A percentile compares a stretch with the other conserved stretches of the same genome.
Evolutionary conservation across 2,329 filamentous ascomycete species (phyloP).

Genomic region (Botryotinia narcissicola): DNA sequence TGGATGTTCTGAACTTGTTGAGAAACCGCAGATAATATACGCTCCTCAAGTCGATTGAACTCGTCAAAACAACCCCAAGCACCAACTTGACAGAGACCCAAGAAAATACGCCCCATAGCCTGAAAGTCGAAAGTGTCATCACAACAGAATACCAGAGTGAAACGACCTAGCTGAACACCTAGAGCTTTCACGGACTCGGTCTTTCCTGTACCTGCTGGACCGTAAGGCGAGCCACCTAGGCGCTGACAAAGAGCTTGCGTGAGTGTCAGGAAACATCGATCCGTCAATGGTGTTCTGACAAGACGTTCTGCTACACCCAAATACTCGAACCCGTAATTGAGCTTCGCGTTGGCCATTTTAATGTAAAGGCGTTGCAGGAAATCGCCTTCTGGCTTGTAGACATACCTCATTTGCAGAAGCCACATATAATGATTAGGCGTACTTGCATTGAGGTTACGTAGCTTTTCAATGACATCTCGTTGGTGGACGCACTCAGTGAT

Average conservation of each 20-base stretch:
- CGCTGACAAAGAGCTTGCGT: constrained; percentile 94
- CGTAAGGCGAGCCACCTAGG: constrained; percentile 94
- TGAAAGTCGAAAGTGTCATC: constrained; percentile 99
- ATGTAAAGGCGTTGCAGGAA: constrained; percentile 79
- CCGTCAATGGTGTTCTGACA: constrained; percentile 92
- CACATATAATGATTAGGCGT: constrained; percentile 82
- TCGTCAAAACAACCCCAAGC: constrained; percentile 99
- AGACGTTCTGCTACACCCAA: constrained; percentile 94
- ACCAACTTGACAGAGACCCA: constrained; percentile 97
- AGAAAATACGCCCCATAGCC: constrained; percentile 98
- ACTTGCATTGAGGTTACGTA: constrained; percentile 71
- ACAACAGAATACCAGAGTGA: constrained; percentile 98
- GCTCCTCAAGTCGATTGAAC: constrained; percentile 98
- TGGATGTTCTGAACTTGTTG: constrained; percentile 99
- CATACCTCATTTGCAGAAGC: constrained; percentile 96
- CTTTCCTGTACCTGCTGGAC: constrained; percentile 96
- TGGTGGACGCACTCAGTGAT: constrained; percentile 99
- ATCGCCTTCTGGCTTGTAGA: constrained; percentile 80
- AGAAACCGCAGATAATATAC: constrained; percentile 95
- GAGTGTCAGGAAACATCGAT: constrained; percentile 96
- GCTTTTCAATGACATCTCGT: constrained; percentile 85
- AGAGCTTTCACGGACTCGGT: constrained; percentile 98
- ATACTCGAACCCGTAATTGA: constrained; percentile 98
- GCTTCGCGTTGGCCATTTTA: constrained; percentile 93
- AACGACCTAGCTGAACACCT: constrained; percentile 92